Conservation (phyloP, 306 rosid species). For the Rubus idaeus region DNA sequence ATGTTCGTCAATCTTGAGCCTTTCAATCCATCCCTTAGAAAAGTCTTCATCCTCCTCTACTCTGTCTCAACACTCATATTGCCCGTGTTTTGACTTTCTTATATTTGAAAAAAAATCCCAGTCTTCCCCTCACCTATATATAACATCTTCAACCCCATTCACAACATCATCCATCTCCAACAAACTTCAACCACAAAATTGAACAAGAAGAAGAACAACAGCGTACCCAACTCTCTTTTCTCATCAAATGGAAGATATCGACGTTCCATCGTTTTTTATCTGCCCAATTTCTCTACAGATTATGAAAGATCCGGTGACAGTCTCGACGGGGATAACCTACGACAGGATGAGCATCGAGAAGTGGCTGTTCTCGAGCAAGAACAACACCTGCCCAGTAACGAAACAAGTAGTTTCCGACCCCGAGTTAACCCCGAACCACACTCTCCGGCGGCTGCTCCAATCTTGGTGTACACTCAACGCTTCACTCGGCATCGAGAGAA, state of each 20-base stretch:
- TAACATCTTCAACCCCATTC: conserved; percentile 30
- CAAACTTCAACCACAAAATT: not conserved
- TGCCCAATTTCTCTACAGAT: conserved; percentile 81
- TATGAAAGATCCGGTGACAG: conserved; percentile 86
- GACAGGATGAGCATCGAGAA: conserved; percentile 78
- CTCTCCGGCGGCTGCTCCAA: conserved; percentile 78
- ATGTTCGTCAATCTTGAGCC: conserved; percentile 37
- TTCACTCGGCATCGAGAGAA: conserved; percentile 61
- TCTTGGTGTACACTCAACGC: conserved; percentile 87
- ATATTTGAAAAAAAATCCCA: conserved; percentile 25
- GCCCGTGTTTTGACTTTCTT: conserved; percentile 53
- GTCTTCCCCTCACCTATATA: not conserved
- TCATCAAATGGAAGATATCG: conserved; percentile 55
- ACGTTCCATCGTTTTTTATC: conserved; percentile 63
- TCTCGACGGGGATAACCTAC: conserved; percentile 79
- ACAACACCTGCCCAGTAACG: conserved; percentile 67
- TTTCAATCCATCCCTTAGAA: conserved; percentile 32
- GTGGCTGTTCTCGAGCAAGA: conserved; percentile 59
- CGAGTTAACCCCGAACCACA: conserved; percentile 80
- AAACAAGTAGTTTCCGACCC: conserved; percentile 46
- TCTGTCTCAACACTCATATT: conserved; percentile 17
- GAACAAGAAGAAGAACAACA: not conserved
- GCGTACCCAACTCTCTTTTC: not conserved
- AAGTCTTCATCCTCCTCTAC: conserved; percentile 25
- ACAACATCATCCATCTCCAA: conserved; percentile 17